These are phyloP conservation scores for Stachybotrys chartarum DNA, from an alignment of 2,329 filamentous ascomycete species.

Conservation along the genomic window DNA sequence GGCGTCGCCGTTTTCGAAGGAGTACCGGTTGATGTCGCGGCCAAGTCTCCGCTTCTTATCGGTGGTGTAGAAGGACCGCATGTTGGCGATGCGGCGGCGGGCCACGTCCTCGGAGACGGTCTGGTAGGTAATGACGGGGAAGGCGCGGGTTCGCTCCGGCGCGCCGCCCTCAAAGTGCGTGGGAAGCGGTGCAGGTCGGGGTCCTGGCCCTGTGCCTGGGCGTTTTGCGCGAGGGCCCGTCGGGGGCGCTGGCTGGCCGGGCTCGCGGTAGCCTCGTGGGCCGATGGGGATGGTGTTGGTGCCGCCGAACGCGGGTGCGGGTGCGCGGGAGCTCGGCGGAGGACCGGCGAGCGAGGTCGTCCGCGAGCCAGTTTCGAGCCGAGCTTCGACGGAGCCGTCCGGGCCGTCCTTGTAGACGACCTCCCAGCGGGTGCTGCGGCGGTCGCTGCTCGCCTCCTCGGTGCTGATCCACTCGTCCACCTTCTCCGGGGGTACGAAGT, in stretches of 20 bases:
- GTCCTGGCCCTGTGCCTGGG: slow-evolving; percentile 16
- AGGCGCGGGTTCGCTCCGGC: slow-evolving; percentile 29
- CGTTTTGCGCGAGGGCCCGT: slow-evolving; percentile 32
- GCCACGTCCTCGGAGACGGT: slow-evolving; percentile 60
- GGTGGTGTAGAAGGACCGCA: slow-evolving; percentile 39
- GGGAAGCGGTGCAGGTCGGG: slow-evolving; percentile 15
- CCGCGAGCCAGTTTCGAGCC: slow-evolving; percentile 31
- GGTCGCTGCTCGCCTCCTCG: slow-evolving; percentile 47
- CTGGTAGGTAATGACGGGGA: slow-evolving; percentile 36
- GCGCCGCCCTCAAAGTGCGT: slow-evolving; percentile 5
- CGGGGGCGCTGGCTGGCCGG: slow-evolving; percentile 9
- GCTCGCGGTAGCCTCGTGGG: slow-evolving; percentile 21
- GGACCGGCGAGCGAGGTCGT: slow-evolving; percentile 11
- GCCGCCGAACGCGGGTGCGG: slow-evolving; percentile 6
- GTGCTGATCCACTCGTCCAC: slow-evolving; percentile 66
- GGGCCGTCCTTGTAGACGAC: slow-evolving; percentile 58
- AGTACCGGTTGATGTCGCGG: slow-evolving; percentile 58
- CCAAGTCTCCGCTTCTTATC: slow-evolving; percentile 33
- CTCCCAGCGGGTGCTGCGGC: slow-evolving; percentile 55
- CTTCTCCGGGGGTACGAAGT: slow-evolving; percentile 76
- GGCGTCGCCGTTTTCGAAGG: slow-evolving; percentile 58
- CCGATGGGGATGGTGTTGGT: slow-evolving; percentile 27
- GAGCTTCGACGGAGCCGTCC: slow-evolving; percentile 47
- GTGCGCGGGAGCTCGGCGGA: slow-evolving; percentile 9
- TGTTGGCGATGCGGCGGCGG: slow-evolving; percentile 53